phyloP scores from a whole-genome alignment of 75 land plant genomes.

The Pinus albicaulis region DNA sequence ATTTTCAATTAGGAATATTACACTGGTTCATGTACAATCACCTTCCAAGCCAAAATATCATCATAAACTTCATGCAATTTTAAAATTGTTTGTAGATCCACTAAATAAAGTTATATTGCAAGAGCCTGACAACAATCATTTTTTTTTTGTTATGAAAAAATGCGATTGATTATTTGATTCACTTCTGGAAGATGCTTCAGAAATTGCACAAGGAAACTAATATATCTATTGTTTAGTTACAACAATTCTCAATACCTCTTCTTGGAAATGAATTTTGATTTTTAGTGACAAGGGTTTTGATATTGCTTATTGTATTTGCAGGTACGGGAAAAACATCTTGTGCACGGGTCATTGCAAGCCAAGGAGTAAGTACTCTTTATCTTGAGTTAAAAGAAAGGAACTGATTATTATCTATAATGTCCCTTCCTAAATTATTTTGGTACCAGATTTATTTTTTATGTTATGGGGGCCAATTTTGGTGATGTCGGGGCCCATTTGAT shows the following conservation, averaged over 20 bases:
- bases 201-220: background rate
- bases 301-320: conserved; percentile 19
- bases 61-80: background rate
- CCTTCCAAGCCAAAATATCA: no score
- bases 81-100: background rate
- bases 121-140: background rate
- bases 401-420: no score
- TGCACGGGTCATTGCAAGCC: conserved; percentile 95
- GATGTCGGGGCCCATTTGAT: no score
- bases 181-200: background rate
- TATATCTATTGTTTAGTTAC: background rate
- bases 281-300: background rate
- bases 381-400: no score
- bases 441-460: no score
- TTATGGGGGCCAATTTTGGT: no score
- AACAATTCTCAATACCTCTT: background rate
- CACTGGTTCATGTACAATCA: no score
- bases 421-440: no score
- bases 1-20: no score
- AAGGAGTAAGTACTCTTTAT: conserved; percentile 51
- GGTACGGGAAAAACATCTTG: conserved; percentile 99
- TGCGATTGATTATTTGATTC: background rate
- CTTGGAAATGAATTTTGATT: background rate
- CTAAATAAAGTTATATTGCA: background rate
- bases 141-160: background rate